Conservation (phyloP, 441 rosid genomes). For the Adansonia rubrostipa region DNA sequence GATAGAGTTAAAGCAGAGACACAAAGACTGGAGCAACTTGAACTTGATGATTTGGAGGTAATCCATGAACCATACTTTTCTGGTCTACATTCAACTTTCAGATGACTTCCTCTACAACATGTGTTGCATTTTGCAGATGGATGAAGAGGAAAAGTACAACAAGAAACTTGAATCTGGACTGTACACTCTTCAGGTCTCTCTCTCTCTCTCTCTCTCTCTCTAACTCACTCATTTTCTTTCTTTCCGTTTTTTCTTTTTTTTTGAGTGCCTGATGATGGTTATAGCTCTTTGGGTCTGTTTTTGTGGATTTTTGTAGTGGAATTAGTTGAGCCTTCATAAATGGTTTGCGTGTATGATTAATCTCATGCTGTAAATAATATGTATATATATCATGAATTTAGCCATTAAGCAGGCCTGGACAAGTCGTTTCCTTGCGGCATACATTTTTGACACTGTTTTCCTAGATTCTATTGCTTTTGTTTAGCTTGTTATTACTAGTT, state of each 20-base stretch:
- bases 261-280: neutral
- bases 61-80: constrained; percentile 20
- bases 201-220: neutral
- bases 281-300: neutral
- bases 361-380: neutral
- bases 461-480: neutral
- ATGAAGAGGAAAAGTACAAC: constrained; percentile 89
- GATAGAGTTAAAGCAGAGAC: constrained; percentile 82
- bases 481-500: neutral
- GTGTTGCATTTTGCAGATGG: constrained; percentile 58
- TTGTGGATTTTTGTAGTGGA: constrained; percentile 2
- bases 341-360: constrained; percentile 5
- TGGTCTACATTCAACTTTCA: constrained; percentile 9
- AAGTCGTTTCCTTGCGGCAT: neutral
- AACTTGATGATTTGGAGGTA: constrained; percentile 93
- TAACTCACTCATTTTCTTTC: neutral
- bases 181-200: constrained; percentile 88
- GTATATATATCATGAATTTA: neutral
- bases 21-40: constrained; percentile 68
- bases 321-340: neutral
- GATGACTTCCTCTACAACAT: constrained; percentile 18
- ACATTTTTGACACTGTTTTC: neutral
- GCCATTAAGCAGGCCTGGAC: neutral
- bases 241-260: neutral
- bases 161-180: constrained; percentile 91